Evolutionary conservation across 2,329 filamentous ascomycete genomes (phyloP).

Genomic region (Ascochyta lentis): DNA sequence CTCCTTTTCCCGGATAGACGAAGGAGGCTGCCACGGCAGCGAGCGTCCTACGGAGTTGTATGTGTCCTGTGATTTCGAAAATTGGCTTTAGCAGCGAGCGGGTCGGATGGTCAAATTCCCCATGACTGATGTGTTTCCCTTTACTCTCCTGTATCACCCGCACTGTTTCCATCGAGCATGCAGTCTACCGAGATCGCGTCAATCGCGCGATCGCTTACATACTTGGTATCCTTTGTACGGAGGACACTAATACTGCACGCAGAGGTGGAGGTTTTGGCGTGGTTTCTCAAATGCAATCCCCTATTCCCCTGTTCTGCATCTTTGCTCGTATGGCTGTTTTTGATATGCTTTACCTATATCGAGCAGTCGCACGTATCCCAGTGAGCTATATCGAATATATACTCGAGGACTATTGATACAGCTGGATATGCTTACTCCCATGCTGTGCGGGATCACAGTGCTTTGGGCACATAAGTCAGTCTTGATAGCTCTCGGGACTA

Average conservation of each 20-base stretch:
- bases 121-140: slow-evolving; percentile 51
- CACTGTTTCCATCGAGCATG: slow-evolving; percentile 35
- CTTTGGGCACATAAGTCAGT: background rate
- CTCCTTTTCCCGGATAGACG: slow-evolving; percentile 43
- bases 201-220: slow-evolving; percentile 23
- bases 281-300: slow-evolving; percentile 43
- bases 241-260: slow-evolving; percentile 27
- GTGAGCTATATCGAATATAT: background rate
- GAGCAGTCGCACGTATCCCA: background rate
- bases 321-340: slow-evolving; percentile 29
- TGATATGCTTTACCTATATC: background rate
- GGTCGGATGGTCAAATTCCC: slow-evolving; percentile 48
- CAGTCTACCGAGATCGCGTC: slow-evolving; percentile 27
- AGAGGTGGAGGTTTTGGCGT: slow-evolving; percentile 32
- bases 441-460: background rate
- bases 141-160: slow-evolving; percentile 35
- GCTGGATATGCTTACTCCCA: background rate
- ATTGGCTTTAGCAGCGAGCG: slow-evolving; percentile 51
- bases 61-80: slow-evolving; percentile 50
- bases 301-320: slow-evolving; percentile 44
- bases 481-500: background rate
- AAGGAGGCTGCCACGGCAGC: slow-evolving; percentile 44
- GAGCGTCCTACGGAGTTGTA: slow-evolving; percentile 49
- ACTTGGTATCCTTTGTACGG: slow-evolving; percentile 35
- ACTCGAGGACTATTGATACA: background rate